Evolutionary conservation across 116 monocot genomes (phyloP).

Genomic region (Dioscorea cayenensis): DNA sequence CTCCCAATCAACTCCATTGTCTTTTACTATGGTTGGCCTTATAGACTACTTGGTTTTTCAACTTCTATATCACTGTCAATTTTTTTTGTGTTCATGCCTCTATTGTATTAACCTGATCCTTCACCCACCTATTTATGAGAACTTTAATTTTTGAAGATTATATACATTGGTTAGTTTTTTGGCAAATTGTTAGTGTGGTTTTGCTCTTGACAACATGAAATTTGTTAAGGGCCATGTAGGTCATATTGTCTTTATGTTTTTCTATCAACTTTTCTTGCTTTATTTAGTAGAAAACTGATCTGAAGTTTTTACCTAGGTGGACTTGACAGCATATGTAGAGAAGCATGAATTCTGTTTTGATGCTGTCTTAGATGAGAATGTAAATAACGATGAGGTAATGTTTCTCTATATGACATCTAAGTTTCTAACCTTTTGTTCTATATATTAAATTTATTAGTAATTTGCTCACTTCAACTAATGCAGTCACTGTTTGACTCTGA

Average conservation of each 20-base stretch:
- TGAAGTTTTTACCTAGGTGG: conserved; percentile 48
- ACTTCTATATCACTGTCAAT: too few species aligned
- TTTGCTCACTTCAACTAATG: background rate
- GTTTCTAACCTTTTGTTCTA: background rate
- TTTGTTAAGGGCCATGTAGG: background rate
- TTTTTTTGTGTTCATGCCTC: too few species aligned
- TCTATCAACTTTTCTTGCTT: background rate
- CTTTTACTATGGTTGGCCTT: too few species aligned
- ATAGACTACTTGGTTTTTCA: too few species aligned
- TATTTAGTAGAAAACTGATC: conserved; percentile 2
- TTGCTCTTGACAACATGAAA: background rate
- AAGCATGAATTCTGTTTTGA: conserved; percentile 99
- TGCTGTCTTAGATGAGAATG: conserved; percentile 90
- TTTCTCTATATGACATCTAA: background rate
- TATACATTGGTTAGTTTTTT: background rate
- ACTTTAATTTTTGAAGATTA: background rate
- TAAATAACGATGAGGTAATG: conserved; percentile 89
- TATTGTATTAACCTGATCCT: background rate
- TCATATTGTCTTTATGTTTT: background rate
- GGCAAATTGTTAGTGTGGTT: background rate
- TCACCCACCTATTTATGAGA: background rate
- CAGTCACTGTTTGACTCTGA: background rate
- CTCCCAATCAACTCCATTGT: too few species aligned
- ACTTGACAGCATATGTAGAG: conserved; percentile 99
- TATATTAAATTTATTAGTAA: background rate